Base-by-base conservation (phyloP, 768 basidiomycete species). In the Crucibulum laeve region DNA sequence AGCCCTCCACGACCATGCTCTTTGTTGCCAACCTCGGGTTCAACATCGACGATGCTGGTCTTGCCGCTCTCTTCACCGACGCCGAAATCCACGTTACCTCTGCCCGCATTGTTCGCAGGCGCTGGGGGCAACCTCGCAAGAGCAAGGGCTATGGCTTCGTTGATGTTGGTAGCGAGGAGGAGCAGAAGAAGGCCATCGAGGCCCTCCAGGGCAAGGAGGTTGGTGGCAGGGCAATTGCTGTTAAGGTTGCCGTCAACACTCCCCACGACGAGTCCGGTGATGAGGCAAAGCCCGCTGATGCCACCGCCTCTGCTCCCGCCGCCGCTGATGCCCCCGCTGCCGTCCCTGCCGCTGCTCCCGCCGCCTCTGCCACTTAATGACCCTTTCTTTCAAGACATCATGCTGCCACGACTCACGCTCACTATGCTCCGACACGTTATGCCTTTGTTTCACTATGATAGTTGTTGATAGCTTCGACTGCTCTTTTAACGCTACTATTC, bases 1-100 rank as follows among this genome's bases (percentile, higher is more conserved):
- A 91, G 62, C 90, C 85, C 23, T 92, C 90, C 61, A 86, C 86
- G 73, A 87, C 76, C 45, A 82, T 90, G 69, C 75, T 97, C 53
- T 97, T 97, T 57, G 93, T 97, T 54, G 95, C 94, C 70, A 98
- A 98, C 73, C 91, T 98, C 48, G 91, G 92, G 35, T 98, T 97
- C 80, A 83, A 69, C 62, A 80, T 97, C 50, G 89, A 91, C 46
- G 94, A 98, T 59, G 85, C 73, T 23, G 84, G 76, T 42, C 83
- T 99, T 52, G 60, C 77, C 21, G 69, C 80, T 35, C 73, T 96
- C 55, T 98, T 99, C 75, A 87, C 82, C 40, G 87, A 91, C 50
- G 89, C 84, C 18, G 89, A 80, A 50, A 83, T 96, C 69, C 70
- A 67, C 32, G 88, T 95, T 52, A 72, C 77, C 59, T 87, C 86